These are phyloP conservation scores for Ceratocystis papillata DNA, from an alignment of 2,329 filamentous ascomycete species.

Conservation along the genomic window DNA sequence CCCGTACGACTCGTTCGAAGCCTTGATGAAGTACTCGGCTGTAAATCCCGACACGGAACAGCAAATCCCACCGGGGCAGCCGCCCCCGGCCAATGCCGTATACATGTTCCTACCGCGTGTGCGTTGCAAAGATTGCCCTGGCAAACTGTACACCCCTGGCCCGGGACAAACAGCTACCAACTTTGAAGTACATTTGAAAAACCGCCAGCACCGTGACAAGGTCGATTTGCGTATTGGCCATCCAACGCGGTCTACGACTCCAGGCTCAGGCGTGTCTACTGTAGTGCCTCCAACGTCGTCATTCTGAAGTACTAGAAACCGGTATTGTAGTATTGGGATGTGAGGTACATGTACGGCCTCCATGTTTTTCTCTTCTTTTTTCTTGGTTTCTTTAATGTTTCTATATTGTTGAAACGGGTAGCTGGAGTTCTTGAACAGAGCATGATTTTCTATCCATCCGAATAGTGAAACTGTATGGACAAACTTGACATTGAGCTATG, in stretches of 20 bases:
- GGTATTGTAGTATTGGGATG: not conserved
- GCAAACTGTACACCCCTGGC: constrained; percentile 85
- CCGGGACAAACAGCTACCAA: constrained; percentile 76
- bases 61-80: constrained; percentile 45
- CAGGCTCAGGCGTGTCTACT: not conserved
- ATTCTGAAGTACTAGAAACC: not conserved
- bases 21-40: constrained; percentile 79
- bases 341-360: not conserved
- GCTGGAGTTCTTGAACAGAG: constrained; percentile 14
- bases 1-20: constrained; percentile 74
- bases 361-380: constrained; percentile 4
- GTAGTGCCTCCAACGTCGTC: not conserved
- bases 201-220: constrained; percentile 64
- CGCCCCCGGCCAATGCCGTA: constrained; percentile 53
- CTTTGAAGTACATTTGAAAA: constrained; percentile 86
- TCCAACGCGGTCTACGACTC: constrained; percentile 25
- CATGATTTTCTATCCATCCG: constrained; percentile 9
- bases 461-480: not conserved
- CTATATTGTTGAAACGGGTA: constrained; percentile 7
- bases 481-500: not conserved
- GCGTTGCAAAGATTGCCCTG: constrained; percentile 81
- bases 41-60: constrained; percentile 62
- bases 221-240: constrained; percentile 38
- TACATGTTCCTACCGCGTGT: constrained; percentile 83
- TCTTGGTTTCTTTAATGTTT: constrained; percentile 3